Percentiles rank a stretch among this genome's conserved stretches.
These are phyloP conservation scores for Drechslerella dactyloides DNA, from an alignment of 2,329 filamentous ascomycete species.

Conservation along the genomic window DNA sequence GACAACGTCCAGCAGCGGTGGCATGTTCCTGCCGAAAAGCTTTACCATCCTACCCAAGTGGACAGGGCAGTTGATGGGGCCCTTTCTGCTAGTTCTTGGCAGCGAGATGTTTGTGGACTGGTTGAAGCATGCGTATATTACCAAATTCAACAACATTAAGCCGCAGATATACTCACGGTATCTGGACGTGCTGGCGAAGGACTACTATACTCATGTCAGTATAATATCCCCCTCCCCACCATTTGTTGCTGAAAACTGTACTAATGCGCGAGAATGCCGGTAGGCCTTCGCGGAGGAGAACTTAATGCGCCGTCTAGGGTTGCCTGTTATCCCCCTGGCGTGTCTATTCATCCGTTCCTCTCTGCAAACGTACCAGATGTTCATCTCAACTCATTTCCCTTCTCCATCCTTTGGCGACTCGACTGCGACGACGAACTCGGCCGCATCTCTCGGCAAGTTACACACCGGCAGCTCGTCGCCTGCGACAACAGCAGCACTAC, in stretches of 20 bases:
- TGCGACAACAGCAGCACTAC: conserved; percentile 76
- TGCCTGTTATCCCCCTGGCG: conserved; percentile 89
- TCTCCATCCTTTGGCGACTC: conserved; percentile 71
- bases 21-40: conserved; percentile 71
- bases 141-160: conserved; percentile 97
- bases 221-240: not conserved
- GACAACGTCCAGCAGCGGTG: conserved; percentile 60
- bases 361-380: conserved; percentile 97
- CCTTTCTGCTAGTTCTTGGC: conserved; percentile 90
- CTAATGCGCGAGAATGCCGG: conserved; percentile 26
- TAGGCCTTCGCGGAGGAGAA: conserved; percentile 90
- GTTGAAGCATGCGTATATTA: conserved; percentile 97
- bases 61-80: conserved; percentile 87
- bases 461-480: conserved; percentile 70
- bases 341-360: conserved; percentile 95
- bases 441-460: conserved; percentile 67
- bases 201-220: conserved; percentile 91
- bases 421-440: conserved; percentile 57
- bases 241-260: conserved; percentile 32
- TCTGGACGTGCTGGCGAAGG: conserved; percentile 91
- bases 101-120: conserved; percentile 97
- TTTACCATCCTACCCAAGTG: conserved; percentile 88
- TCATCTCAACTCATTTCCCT: conserved; percentile 83
- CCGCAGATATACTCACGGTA: conserved; percentile 87
- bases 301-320: conserved; percentile 82